Conservation (phyloP, 495 filamentous ascomycete species). For the Neurospora sp. region DNA sequence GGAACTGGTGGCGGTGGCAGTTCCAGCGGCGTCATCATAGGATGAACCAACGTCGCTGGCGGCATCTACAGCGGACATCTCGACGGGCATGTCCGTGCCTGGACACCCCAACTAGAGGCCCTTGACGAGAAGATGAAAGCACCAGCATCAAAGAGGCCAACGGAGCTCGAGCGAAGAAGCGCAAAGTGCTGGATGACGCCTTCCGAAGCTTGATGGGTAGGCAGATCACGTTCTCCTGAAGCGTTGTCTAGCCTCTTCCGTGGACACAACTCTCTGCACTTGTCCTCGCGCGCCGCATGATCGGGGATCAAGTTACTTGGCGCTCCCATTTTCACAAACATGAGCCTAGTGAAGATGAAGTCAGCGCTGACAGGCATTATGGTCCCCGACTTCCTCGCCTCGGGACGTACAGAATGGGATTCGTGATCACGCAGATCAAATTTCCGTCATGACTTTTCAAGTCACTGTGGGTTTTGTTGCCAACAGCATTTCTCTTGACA, state of each 20-base stretch:
- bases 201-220: slow-evolving; percentile 42
- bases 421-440: neutral
- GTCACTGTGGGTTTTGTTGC: neutral
- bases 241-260: neutral
- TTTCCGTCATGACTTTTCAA: neutral
- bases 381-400: neutral
- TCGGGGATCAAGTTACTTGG: neutral
- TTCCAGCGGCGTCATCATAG: slow-evolving; percentile 32
- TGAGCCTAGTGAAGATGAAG: neutral
- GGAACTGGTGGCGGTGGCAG: slow-evolving; percentile 36
- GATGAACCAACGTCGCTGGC: slow-evolving; percentile 33
- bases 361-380: neutral
- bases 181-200: slow-evolving; percentile 52
- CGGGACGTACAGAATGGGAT: neutral
- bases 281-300: neutral
- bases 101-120: slow-evolving; percentile 43
- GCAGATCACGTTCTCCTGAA: slow-evolving; percentile 42
- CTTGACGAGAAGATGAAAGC: slow-evolving; percentile 34
- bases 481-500: neutral
- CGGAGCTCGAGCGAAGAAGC: slow-evolving; percentile 38
- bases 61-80: slow-evolving; percentile 47
- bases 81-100: slow-evolving; percentile 50
- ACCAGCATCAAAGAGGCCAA: slow-evolving; percentile 20
- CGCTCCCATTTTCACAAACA: neutral
- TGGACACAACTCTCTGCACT: neutral